Percentiles rank a stretch among this genome's conserved stretches.
phyloP scores from a whole-genome alignment of 768 basidiomycete genomes.

The Naganishia randhawae region DNA sequence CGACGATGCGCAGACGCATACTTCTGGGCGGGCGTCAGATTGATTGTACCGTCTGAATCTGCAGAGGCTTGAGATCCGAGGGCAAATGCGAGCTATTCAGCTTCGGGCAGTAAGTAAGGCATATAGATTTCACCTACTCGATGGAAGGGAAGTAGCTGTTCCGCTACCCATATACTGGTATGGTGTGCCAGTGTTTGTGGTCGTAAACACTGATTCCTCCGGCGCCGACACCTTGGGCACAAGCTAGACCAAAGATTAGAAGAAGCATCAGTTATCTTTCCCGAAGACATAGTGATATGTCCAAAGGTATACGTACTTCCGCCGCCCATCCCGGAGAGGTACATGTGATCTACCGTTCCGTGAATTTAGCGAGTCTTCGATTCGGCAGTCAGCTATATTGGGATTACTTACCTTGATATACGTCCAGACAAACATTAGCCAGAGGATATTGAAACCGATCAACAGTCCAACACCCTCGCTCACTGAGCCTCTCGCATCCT shows the following conservation, averaged over 20 bases:
- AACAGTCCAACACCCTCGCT: constrained; percentile 57
- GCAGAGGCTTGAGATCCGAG: background rate
- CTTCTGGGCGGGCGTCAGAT: constrained; percentile 15
- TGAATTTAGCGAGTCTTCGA: background rate
- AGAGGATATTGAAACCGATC: constrained; percentile 62
- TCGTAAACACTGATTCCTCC: constrained; percentile 15
- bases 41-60: background rate
- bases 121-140: background rate
- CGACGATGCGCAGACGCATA: constrained; percentile 12
- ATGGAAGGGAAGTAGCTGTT: background rate
- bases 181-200: constrained; percentile 18
- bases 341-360: background rate
- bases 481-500: constrained; percentile 9
- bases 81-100: no score
- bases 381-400: background rate
- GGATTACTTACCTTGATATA: constrained; percentile 63
- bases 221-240: constrained; percentile 1
- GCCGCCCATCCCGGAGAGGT: constrained; percentile 25
- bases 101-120: no score
- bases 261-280: no score
- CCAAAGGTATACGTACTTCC: background rate
- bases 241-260: background rate
- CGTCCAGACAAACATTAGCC: constrained; percentile 71
- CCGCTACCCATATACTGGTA: constrained; percentile 3
- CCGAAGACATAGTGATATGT: no score